These are phyloP conservation scores for Solanum verrucosum DNA, from an alignment of 257 asterid genomes.

Conservation along the genomic window DNA sequence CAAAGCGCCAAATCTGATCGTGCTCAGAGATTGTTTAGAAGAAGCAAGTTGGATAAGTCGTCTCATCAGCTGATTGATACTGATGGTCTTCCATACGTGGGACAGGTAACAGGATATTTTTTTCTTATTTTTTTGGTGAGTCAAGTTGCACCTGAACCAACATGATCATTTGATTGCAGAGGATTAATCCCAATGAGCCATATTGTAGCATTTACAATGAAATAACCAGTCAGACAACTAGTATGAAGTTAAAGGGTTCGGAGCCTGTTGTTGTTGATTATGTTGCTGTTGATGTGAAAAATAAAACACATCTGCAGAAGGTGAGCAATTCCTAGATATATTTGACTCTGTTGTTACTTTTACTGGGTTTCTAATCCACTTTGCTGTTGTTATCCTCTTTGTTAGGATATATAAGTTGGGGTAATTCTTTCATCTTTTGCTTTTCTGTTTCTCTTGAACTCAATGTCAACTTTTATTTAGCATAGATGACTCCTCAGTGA, in stretches of 20 bases:
- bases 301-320: slow-evolving; percentile 54
- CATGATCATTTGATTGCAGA: slow-evolving; percentile 35
- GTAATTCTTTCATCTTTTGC: not conserved
- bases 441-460: not conserved
- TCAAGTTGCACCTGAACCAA: not conserved
- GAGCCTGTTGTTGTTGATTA: slow-evolving; percentile 75
- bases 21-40: slow-evolving; percentile 47
- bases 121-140: not conserved
- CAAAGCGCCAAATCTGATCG: slow-evolving; percentile 37
- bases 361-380: not conserved
- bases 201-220: slow-evolving; percentile 60
- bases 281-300: slow-evolving; percentile 78
- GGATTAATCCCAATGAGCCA: slow-evolving; percentile 55
- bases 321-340: slow-evolving; percentile 26
- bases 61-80: slow-evolving; percentile 59
- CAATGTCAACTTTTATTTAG: not conserved
- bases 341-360: not conserved
- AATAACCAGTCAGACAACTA: slow-evolving; percentile 29
- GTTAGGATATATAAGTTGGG: not conserved
- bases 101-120: slow-evolving; percentile 53
- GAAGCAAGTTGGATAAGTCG: slow-evolving; percentile 57
- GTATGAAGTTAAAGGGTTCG: slow-evolving; percentile 52
- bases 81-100: slow-evolving; percentile 95
- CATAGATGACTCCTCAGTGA: not conserved
- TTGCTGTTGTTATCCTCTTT: not conserved